phyloP scores from a whole-genome alignment of 768 basidiomycete species.

The Boletus patriciae region DNA sequence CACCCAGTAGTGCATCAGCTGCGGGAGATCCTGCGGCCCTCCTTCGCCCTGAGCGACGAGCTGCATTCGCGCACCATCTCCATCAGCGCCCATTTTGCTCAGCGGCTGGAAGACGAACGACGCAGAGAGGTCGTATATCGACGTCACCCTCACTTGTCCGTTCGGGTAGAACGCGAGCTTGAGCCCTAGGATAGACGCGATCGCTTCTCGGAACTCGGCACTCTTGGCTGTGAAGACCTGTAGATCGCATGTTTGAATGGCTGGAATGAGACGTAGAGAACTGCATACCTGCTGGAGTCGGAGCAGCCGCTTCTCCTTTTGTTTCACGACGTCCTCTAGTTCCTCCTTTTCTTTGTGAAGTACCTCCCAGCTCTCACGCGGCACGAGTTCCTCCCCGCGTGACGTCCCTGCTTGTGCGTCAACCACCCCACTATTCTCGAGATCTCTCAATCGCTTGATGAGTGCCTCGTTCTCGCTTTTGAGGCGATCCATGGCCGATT shows the following conservation, averaged over 20 bases:
- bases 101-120: constrained; percentile 83
- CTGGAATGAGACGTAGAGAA: not conserved
- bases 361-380: constrained; percentile 77
- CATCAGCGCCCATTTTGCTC: constrained; percentile 37
- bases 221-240: constrained; percentile 84
- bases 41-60: constrained; percentile 72
- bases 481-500: constrained; percentile 72
- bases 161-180: constrained; percentile 91
- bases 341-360: constrained; percentile 67
- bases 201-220: constrained; percentile 88
- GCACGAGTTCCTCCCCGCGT: constrained; percentile 47
- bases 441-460: constrained; percentile 59
- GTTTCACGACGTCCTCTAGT: constrained; percentile 59
- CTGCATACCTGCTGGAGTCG: constrained; percentile 71
- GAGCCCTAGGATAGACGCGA: constrained; percentile 86
- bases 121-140: constrained; percentile 84
- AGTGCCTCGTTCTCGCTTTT: constrained; percentile 84
- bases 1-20: constrained; percentile 84
- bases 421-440: constrained; percentile 46
- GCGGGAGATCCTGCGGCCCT: constrained; percentile 70
- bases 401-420: constrained; percentile 19
- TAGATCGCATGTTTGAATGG: not conserved
- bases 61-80: constrained; percentile 59
- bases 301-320: constrained; percentile 80
- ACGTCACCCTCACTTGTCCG: constrained; percentile 86